Base-by-base conservation (phyloP, 306 rosid species). In the Ammopiptanthus mongolicus region DNA sequence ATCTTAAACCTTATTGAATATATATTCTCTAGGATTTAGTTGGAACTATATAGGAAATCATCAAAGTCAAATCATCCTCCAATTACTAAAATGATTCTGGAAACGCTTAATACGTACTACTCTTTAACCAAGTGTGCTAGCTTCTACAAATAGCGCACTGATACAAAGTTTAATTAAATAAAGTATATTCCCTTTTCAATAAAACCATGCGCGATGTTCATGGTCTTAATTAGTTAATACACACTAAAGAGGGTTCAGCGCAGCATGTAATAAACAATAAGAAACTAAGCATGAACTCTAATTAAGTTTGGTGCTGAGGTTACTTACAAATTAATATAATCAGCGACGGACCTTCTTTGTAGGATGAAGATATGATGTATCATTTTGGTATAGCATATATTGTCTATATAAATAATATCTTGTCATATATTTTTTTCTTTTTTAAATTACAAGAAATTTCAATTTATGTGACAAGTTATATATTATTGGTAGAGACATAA, bases 51-150 rank as follows among this genome's bases (percentile, higher is more conserved):
- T 13, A 57, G 62, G 14, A 44, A 3, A 21, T 14, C 41, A 11
- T 33, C n/a, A 25, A 47, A 79, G 84, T 82, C 83, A 84, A 73
- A 73, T 31, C 65, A 58, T 29, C 69, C 58, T 52, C 55, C 12
- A 73, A 67, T 19, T 39, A 18, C 28, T 63, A 60, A 61, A 60
- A 57, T 34, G 57, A 44, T 56, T 29, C 8, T 59, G 80, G 59
- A 77, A 74, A 31, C 37, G 23, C 59, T 63, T 31, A 6, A 78
- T 17, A 23, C 14, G 28, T 25, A 25, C 34, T 25, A 25, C 34
- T 48, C 46, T 17, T 31, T 55, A 66, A 68, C 31, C 42, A 58
- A 68, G 31, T 52, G 52, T 53, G 63, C 60, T 60, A 34, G 56
- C 44, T 70, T 48, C 56, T 36, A 78, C 31, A 53, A n/a, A 34